A percentile compares a stretch with the other conserved stretches of the same genome.
phyloP scores from a whole-genome alignment of 495 filamentous ascomycete genomes.

The Halenospora varia region DNA sequence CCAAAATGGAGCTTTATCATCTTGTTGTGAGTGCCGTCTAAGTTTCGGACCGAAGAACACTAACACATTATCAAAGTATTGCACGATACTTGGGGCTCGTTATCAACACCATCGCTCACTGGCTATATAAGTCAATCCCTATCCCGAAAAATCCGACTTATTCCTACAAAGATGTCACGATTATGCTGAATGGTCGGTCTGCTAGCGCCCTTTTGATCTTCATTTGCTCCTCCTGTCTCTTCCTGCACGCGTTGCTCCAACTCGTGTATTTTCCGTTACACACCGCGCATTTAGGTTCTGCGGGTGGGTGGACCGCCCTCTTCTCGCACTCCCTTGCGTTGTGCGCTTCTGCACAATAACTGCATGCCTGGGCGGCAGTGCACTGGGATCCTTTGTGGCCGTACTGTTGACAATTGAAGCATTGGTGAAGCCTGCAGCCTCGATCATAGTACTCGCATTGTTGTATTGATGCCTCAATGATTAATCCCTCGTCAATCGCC shows the following conservation, averaged over 20 bases:
- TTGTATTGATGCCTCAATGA: constrained; percentile 4
- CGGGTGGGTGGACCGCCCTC: constrained; percentile 13
- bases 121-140: constrained; percentile 58
- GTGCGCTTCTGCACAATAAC: constrained; percentile 18
- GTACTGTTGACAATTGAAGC: constrained; percentile 20
- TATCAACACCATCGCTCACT: constrained; percentile 62
- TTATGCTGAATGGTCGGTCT: constrained; percentile 64
- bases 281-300: constrained; percentile 13
- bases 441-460: constrained; percentile 17
- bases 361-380: constrained; percentile 14
- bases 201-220: constrained; percentile 9
- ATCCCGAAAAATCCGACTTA: constrained; percentile 59
- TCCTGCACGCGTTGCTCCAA: constrained; percentile 23
- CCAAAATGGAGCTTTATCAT: constrained; percentile 13
- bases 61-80: constrained; percentile 14
- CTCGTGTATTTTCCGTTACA: constrained; percentile 20
- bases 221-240: constrained; percentile 13
- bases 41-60: constrained; percentile 12
- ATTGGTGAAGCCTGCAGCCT: constrained; percentile 16
- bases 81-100: constrained; percentile 59
- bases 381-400: constrained; percentile 18
- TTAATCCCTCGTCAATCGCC: constrained; percentile 13
- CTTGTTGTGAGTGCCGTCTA: constrained; percentile 13
- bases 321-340: constrained; percentile 19
- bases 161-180: constrained; percentile 66